These are phyloP conservation scores for Lactarius pseudohatsudake DNA, from an alignment of 768 basidiomycete species.

Conservation along the genomic window DNA sequence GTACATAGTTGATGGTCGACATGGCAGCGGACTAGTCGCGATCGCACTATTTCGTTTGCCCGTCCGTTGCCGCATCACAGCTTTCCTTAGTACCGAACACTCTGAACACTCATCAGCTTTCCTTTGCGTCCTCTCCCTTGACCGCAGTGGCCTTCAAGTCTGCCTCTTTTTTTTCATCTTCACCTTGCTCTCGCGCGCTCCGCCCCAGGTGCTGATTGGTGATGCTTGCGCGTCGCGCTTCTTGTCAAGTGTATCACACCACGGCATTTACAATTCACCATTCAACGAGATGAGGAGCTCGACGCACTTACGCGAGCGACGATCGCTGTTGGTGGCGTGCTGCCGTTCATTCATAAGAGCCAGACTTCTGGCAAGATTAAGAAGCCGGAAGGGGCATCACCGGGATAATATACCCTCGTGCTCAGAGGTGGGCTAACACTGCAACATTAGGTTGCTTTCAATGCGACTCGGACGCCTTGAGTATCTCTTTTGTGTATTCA, in stretches of 20 bases:
- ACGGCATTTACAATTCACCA: neutral
- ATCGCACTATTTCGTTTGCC: too few species aligned
- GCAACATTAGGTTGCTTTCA: too few species aligned
- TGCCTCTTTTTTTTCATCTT: neutral
- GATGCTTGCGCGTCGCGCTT: neutral
- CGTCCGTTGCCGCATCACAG: too few species aligned
- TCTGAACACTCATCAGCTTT: constrained; percentile 21
- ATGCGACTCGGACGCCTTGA: too few species aligned
- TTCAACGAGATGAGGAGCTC: neutral
- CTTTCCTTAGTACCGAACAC: neutral
- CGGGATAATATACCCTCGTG: too few species aligned
- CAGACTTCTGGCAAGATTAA: constrained; percentile 51
- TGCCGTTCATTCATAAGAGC: constrained; percentile 90
- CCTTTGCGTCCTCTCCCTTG: neutral
- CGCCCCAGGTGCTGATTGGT: neutral
- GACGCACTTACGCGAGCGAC: constrained; percentile 70
- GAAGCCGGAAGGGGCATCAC: constrained; percentile 17
- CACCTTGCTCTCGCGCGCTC: neutral
- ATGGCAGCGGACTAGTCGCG: too few species aligned
- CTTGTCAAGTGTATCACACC: constrained; percentile 60
- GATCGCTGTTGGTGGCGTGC: constrained; percentile 85
- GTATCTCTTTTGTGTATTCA: neutral
- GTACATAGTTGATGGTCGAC: too few species aligned
- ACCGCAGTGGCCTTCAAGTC: too few species aligned
- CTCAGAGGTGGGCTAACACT: too few species aligned